Evolutionary conservation across 495 filamentous ascomycete species (phyloP), one percentile per base, ranked within the genome.

Genomic region (Penicillium bialowiezense): DNA sequence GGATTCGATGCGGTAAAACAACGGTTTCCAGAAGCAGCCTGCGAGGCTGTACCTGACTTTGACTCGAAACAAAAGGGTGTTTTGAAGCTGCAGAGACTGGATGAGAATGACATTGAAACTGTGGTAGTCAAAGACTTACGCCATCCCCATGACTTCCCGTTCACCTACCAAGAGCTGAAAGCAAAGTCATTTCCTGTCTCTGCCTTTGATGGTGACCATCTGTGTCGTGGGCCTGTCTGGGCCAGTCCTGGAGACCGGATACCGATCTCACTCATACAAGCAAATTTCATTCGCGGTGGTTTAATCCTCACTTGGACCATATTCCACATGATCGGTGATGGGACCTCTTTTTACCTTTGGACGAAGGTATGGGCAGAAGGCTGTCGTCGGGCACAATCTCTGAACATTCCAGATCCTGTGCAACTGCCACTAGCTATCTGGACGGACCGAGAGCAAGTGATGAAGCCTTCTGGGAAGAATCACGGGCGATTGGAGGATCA

Each of bases 281-380:
- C 68, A 41, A 72, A 71, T 37, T 70, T 72, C 42, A 68, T 72
- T 28, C 48, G 37, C 3, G 64, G 64, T 1, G 64, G 64, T 3
- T 35, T 63, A 36, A 41, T 67, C 6, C 50, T 67, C 1, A 59
- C 50, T 9, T 54, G 57, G 51, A 58, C 41, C 45, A 63, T 66
- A 17, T 50, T 63, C 17, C 66, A 72, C 39, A 53, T 71, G 48
- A 65, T 54, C 19, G 59, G 64, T 5, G 69, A 72, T 24, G 66
- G 60, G 3, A 64, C 55, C 20, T 52, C 59, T 12, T 67, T 68
- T 15, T 56, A 50, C 28, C 58, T 49, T 21, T 63, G 60, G 59
- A 60, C 63, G 20, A 63, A 62, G 37, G 60, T 67, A 4, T 70
- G 65, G 57, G 69, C 69, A 15, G 59, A 71, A 49, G 62, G 63